Percentiles rank a stretch among this genome's conserved stretches.
Conservation (phyloP, 202 grass and related monocot genomes). For the Miscanthus sacchariflorus region DNA sequence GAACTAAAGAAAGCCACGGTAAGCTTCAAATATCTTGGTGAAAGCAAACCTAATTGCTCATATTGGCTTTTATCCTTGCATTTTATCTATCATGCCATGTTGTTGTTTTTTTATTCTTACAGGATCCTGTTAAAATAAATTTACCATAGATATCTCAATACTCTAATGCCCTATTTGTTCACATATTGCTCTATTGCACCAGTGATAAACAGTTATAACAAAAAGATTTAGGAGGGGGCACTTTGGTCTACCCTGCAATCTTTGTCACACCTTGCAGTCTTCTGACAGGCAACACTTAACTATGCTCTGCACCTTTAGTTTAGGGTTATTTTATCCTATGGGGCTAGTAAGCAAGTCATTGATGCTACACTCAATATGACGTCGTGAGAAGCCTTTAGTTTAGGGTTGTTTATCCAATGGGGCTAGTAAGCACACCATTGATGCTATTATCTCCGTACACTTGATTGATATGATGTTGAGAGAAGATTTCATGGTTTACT, state of each 20-base stretch:
- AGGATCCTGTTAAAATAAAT: conserved; percentile 6
- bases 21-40: conserved; percentile 45
- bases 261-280: not conserved
- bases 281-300: conserved; percentile 2
- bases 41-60: conserved; percentile 18
- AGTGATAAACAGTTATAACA: not conserved
- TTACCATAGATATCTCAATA: not conserved
- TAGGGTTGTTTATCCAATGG: not conserved
- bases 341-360: not conserved
- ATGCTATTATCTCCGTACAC: not conserved
- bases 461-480: not conserved
- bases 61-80: conserved; percentile 21
- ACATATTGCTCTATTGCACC: not conserved
- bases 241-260: not conserved
- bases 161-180: not conserved
- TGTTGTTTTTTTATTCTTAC: not conserved
- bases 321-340: not conserved
- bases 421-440: not conserved
- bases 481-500: not conserved
- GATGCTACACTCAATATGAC: not conserved
- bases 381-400: not conserved
- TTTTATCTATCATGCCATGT: not conserved
- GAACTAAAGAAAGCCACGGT: conserved; percentile 92
- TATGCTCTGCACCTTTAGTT: not conserved
- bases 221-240: not conserved